phyloP scores from a whole-genome alignment of 257 asterid species.

The Petunia axillaris region DNA sequence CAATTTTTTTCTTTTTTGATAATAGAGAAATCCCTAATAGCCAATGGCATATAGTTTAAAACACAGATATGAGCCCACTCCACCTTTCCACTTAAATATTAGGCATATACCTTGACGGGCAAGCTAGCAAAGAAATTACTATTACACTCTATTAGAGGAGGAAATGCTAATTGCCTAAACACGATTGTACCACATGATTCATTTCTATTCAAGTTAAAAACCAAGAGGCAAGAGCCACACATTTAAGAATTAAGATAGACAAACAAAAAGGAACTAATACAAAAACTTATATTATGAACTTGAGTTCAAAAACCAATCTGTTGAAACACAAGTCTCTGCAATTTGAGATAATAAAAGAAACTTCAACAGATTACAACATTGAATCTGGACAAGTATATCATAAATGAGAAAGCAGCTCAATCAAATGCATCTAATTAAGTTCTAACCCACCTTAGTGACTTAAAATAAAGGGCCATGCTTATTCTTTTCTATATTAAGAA shows the following conservation, averaged over 20 bases:
- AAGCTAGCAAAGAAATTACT: neutral
- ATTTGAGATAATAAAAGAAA: neutral
- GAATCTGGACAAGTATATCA: neutral
- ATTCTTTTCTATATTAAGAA: constrained; percentile 1
- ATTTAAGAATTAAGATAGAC: neutral
- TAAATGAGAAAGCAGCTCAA: neutral
- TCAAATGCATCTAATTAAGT: neutral
- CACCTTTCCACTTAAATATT: no score
- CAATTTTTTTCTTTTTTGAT: no score
- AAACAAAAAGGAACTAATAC: neutral
- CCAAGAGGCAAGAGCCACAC: neutral
- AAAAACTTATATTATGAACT: neutral
- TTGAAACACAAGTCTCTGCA: neutral
- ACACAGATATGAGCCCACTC: no score
- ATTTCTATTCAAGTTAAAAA: neutral
- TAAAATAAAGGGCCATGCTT: neutral
- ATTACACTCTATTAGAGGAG: neutral
- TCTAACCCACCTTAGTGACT: neutral
- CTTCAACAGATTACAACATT: neutral
- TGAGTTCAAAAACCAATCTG: neutral
- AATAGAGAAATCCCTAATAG: no score
- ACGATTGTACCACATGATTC: neutral
- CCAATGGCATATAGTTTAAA: no score
- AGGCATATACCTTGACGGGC: no score
- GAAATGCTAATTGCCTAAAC: neutral